Evolutionary conservation across 345 rosid genomes (phyloP), one percentile per base, ranked within the genome.

Genomic region (Balakata baccata): DNA sequence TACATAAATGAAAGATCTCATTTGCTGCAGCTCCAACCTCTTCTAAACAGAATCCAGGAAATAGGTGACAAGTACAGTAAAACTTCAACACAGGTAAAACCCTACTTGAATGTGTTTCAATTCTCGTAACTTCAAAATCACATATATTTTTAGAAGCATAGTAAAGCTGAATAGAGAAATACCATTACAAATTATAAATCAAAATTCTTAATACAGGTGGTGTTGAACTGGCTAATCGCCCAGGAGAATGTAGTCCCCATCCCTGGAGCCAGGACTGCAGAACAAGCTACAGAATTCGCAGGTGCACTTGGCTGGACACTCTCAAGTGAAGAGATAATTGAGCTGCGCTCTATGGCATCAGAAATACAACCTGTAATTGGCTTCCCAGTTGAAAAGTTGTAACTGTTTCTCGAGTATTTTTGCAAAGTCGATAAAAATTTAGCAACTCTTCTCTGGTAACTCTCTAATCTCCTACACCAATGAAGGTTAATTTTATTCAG

Each of bases 261-360:
- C 79, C 98, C 99, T 3, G 99, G 99, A 80, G 99, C 98, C 74
- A 94, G 86, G 76, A 89, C 74, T 49, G 88, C 88, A 2, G 89
- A 89, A 68, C 99, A 95, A 77, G 97, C 92, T 1, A 75, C 52
- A 62, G 99, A 92, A 78, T 95, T 90, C 59, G 89, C 84, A 0
- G 98, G 98, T 77, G 97, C 98, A 0, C 77, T 90, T 59, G 97
- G 96, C 23, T 92, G 99, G 99, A 89, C 86, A 67, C 88, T 95
- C 50, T 76, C 84, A 10, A 37, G 53, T 9, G 86, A 86, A 17
- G 96, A 95, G 85, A 83, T 88, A 52, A 53, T 78, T 14, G 97
- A 92, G 84, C 90, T 95, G 60, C 88, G 96, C 47, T 89, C 97
- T 17, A 2, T 92, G 84, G 97, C 98, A 69, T 81, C 85, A 16